phyloP scores from a whole-genome alignment of 495 filamentous ascomycete species.

The Penicillium cinerascens region DNA sequence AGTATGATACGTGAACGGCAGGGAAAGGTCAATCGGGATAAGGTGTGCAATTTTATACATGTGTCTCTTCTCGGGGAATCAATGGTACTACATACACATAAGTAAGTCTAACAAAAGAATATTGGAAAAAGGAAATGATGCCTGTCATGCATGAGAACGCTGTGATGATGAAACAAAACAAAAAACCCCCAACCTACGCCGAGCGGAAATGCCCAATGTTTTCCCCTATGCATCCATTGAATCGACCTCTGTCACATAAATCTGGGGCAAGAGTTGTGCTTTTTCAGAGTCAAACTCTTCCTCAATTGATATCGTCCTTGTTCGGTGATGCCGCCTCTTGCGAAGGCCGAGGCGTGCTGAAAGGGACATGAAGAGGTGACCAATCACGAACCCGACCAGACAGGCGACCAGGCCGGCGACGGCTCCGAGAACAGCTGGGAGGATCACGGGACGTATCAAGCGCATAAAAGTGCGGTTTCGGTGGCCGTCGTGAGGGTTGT shows the following conservation, averaged over 20 bases:
- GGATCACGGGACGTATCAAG: constrained; percentile 30
- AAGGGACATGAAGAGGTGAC: constrained; percentile 33
- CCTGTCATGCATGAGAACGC: constrained; percentile 9
- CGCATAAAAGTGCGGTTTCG: constrained; percentile 22
- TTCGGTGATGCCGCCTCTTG: background rate
- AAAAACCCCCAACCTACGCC: constrained; percentile 7
- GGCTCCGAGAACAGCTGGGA: constrained; percentile 37
- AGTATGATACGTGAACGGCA: background rate
- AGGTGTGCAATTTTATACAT: background rate
- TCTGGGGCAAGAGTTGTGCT: constrained; percentile 7
- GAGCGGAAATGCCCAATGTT: constrained; percentile 2
- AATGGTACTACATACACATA: background rate
- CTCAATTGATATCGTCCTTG: constrained; percentile 5
- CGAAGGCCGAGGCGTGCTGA: constrained; percentile 17
- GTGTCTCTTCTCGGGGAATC: background rate
- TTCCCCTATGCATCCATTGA: background rate
- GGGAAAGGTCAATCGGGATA: background rate
- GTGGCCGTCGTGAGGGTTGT: constrained; percentile 11
- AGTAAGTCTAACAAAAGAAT: background rate
- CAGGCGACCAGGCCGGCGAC: constrained; percentile 39
- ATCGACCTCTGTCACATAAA: constrained; percentile 8
- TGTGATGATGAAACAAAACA: constrained; percentile 3
- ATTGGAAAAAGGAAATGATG: background rate
- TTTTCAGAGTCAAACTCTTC: constrained; percentile 22
- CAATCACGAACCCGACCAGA: constrained; percentile 40